Evolutionary conservation across 2,329 filamentous ascomycete genomes (phyloP).

Genomic region (Aspergillus sergii): DNA sequence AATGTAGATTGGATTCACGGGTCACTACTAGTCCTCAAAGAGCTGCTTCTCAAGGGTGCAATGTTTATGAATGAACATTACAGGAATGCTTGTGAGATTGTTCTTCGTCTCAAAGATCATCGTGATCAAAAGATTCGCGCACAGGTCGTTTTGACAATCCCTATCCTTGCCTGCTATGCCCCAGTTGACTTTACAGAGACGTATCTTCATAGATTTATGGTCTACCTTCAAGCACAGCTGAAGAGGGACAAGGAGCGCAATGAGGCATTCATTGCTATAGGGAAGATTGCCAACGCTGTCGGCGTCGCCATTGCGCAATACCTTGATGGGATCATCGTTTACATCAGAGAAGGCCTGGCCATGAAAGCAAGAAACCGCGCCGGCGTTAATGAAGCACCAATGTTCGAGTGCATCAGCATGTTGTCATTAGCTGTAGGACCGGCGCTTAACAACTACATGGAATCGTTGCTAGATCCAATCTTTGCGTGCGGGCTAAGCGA

Average conservation of each 20-base stretch:
- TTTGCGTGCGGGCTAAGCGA: slow-evolving; percentile 95
- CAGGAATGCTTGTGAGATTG: slow-evolving; percentile 87
- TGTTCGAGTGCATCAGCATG: slow-evolving; percentile 97
- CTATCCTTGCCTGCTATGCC: slow-evolving; percentile 88
- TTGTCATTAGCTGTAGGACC: slow-evolving; percentile 93
- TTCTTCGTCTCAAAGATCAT: slow-evolving; percentile 90
- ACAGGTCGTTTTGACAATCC: slow-evolving; percentile 88
- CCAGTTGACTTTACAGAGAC: slow-evolving; percentile 84
- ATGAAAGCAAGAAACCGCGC: slow-evolving; percentile 70
- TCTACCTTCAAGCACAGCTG: slow-evolving; percentile 88
- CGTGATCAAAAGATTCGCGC: slow-evolving; percentile 83
- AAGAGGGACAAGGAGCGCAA: slow-evolving; percentile 95
- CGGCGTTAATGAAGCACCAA: slow-evolving; percentile 67
- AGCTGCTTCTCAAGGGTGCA: slow-evolving; percentile 88
- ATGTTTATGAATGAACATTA: slow-evolving; percentile 99
- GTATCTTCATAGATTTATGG: slow-evolving; percentile 95
- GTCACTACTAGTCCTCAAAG: slow-evolving; percentile 89
- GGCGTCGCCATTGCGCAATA: slow-evolving; percentile 94
- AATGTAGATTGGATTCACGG: slow-evolving; percentile 89
- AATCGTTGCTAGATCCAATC: slow-evolving; percentile 90
- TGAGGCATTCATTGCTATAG: slow-evolving; percentile 92
- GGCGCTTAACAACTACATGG: slow-evolving; percentile 97
- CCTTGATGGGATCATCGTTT: slow-evolving; percentile 88
- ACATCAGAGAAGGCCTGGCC: slow-evolving; percentile 88
- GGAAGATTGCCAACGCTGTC: slow-evolving; percentile 93